A percentile compares a stretch with the other conserved stretches of the same genome.
phyloP scores from a whole-genome alignment of 2,329 filamentous ascomycete species.

The Aureobasidium sp. region DNA sequence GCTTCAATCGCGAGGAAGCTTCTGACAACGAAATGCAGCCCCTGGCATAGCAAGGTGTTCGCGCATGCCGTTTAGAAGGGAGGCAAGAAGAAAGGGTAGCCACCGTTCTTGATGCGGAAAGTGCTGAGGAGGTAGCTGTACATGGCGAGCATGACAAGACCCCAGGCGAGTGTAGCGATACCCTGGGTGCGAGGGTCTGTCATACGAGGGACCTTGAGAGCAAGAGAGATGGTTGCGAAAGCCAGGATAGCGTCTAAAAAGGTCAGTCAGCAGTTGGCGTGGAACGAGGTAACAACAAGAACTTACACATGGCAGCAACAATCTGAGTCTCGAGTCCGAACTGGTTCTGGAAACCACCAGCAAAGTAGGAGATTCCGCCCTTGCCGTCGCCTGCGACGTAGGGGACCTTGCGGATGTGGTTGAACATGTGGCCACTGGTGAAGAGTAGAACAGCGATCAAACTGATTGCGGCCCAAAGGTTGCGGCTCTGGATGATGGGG shows the following conservation, averaged over 20 bases:
- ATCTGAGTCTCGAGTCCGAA: conserved; percentile 94
- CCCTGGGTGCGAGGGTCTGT: conserved; percentile 70
- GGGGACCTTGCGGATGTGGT: conserved; percentile 92
- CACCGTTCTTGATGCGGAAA: conserved; percentile 90
- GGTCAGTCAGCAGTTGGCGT: conserved; percentile 2
- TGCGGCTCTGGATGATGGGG: conserved; percentile 80
- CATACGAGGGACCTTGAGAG: conserved; percentile 87
- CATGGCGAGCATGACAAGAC: conserved; percentile 65
- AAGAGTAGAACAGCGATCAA: conserved; percentile 86
- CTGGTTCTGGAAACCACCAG: conserved; percentile 86
- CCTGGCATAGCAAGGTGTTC: background rate
- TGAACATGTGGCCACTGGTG: conserved; percentile 98
- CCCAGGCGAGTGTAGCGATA: conserved; percentile 74
- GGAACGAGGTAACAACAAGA: background rate
- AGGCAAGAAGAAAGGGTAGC: conserved; percentile 89
- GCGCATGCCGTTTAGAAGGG: conserved; percentile 56
- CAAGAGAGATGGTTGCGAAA: conserved; percentile 85
- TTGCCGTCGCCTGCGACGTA: conserved; percentile 81
- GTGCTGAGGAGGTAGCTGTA: conserved; percentile 94
- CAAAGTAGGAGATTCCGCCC: conserved; percentile 85
- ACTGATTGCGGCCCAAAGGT: conserved; percentile 86
- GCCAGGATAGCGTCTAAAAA: conserved; percentile 66
- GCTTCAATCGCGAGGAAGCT: background rate
- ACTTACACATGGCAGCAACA: conserved; percentile 85
- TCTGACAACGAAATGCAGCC: background rate